These are phyloP conservation scores for Echeveria elegans DNA, from an alignment of 164 flowering plant species.

Conservation along the genomic window DNA sequence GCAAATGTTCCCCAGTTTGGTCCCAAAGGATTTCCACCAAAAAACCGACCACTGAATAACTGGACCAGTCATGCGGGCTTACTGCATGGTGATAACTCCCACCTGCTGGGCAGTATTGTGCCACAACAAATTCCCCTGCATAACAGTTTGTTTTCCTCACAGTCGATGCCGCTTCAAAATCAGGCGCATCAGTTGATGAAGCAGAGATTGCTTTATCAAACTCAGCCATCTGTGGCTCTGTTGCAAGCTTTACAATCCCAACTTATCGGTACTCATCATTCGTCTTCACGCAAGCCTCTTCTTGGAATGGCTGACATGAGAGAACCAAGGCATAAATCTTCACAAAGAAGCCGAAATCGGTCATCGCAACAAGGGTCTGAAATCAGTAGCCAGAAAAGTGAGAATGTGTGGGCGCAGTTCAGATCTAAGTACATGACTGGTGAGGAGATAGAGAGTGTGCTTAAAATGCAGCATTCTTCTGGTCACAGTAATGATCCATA, in stretches of 20 bases:
- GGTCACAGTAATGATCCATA: conserved; percentile 87
- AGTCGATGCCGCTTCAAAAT: conserved; percentile 29
- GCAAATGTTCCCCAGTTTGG: conserved; percentile 37
- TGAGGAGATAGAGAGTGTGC: conserved; percentile 84
- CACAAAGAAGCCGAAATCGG: conserved; percentile 52
- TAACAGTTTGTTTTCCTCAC: conserved; percentile 54
- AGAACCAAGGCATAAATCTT: conserved; percentile 54
- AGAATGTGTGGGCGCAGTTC: conserved; percentile 49
- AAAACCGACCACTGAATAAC: conserved; percentile 35
- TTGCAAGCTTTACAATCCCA: conserved; percentile 61
- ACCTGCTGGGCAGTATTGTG: conserved; percentile 35
- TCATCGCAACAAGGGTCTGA: conserved; percentile 55
- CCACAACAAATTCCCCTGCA: conserved; percentile 51
- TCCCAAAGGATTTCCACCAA: conserved; percentile 38
- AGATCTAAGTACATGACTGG: conserved; percentile 82
- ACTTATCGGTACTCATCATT: conserved; percentile 33
- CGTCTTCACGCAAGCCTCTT: conserved; percentile 31
- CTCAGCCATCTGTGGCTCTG: conserved; percentile 53
- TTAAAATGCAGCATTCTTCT: conserved; percentile 80
- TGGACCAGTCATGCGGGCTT: conserved; percentile 53
- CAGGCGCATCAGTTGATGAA: conserved; percentile 35
- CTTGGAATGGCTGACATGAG: conserved; percentile 40
- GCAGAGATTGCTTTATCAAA: conserved; percentile 48
- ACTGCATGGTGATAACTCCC: conserved; percentile 45
- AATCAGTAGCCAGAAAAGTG: conserved; percentile 49